Evolutionary conservation across 768 basidiomycete genomes (phyloP), one percentile per base, ranked within the genome.

Genomic region (Piloderma croceum): DNA sequence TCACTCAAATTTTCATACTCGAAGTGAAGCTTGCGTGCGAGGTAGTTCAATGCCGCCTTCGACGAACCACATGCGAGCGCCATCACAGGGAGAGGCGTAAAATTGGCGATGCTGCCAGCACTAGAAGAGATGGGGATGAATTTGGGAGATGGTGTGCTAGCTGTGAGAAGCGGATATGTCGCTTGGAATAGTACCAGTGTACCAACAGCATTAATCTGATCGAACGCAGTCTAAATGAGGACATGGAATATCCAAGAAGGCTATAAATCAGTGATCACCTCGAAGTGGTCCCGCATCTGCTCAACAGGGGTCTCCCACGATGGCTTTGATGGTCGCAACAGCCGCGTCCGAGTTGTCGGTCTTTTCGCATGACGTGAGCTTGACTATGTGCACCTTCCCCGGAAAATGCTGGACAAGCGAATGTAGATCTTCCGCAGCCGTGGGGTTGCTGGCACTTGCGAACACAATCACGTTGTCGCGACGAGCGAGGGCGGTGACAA

Each of bases 141-240:
- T 2, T 9, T 23, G 12, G 41, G 41, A 5, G 20, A 22, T 15
- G 31, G 31, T n/a, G n/a, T n/a, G 3, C 31, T 27, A 12, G 41
- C 34, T 3, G 29, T 31, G 20, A 42, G 41, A 5, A 42, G 41
- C 22, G 13, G 22, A 15, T 42, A 33, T 19, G 34, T 34, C 3
- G 41, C 41, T 36, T 42, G 41, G 34, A 42, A 42, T 5, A 42
- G 41, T 6, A 36, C 33, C 12, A 34, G 15, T 11, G 22, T 35
- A 27, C 41, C 41, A 7, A 35, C 18, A 3, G 34, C 34, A 24
- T 42, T 42, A 10, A 35, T 19, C 34, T 35, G 34, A 9, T 13
- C 20, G 17, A 21, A 13, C 13, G 9, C 13, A 13, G 20, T 13
- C 9, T 35, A 19, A 10, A 13, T 10, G 34, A 10, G 10, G 34